A percentile compares a stretch with the other conserved stretches of the same genome.
phyloP scores from a whole-genome alignment of 768 basidiomycete species.

The Leccinellum albellum region DNA sequence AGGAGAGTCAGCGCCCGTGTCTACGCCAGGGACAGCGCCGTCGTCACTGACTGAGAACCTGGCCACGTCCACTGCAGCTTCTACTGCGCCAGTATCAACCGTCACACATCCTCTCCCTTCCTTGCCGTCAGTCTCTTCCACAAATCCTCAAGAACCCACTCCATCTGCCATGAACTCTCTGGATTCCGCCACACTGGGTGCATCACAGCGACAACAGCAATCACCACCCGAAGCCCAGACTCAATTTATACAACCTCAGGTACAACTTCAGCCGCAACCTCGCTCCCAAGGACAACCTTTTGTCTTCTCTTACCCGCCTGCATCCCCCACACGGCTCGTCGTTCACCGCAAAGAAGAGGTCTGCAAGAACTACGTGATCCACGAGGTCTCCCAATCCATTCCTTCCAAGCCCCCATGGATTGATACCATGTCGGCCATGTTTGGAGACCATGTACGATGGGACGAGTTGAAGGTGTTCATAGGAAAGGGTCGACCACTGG shows the following conservation, averaged over 20 bases:
- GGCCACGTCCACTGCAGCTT: not conserved
- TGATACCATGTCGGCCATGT: slow-evolving; percentile 77
- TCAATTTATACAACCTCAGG: not conserved
- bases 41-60: not conserved
- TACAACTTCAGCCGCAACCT: not conserved
- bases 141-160: not conserved
- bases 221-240: not conserved
- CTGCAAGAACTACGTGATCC: slow-evolving; percentile 67
- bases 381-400: slow-evolving; percentile 51
- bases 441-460: slow-evolving; percentile 84
- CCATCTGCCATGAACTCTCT: not conserved
- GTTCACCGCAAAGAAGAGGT: slow-evolving; percentile 45
- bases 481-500: slow-evolving; percentile 59
- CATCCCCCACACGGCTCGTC: slow-evolving; percentile 12
- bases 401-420: slow-evolving; percentile 55
- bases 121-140: not conserved
- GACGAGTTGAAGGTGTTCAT: slow-evolving; percentile 63
- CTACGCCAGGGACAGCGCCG: not conserved
- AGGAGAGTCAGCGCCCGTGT: not conserved
- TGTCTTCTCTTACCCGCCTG: slow-evolving; percentile 8
- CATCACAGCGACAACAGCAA: slow-evolving; percentile 1
- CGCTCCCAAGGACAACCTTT: not conserved
- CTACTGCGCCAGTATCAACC: not conserved
- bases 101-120: not conserved
- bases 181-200: not conserved